A percentile compares a stretch with the other conserved stretches of the same genome.
These are phyloP conservation scores for Aspergillus sp. DNA, from an alignment of 2,329 filamentous ascomycete genomes.

Conservation along the genomic window DNA sequence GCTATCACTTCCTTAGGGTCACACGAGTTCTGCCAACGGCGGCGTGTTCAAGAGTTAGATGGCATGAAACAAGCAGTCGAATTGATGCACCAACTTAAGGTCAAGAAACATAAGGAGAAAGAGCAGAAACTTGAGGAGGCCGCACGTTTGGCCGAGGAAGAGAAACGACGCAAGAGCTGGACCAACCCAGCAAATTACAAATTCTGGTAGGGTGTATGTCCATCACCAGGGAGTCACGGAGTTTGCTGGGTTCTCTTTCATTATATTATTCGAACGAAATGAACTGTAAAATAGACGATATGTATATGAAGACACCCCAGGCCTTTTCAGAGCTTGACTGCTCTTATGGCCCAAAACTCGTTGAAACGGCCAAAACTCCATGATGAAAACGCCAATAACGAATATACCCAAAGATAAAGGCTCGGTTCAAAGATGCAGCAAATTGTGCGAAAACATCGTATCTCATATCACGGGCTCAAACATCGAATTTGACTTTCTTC, in stretches of 20 bases:
- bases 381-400: background rate
- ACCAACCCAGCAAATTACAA: conserved; percentile 40
- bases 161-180: conserved; percentile 38
- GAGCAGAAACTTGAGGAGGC: conserved; percentile 35
- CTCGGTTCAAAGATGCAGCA: background rate
- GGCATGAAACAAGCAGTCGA: conserved; percentile 83
- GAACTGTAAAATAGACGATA: conserved; percentile 15
- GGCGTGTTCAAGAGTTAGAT: conserved; percentile 65
- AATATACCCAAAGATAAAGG: background rate
- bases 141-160: conserved; percentile 31
- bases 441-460: conserved; percentile 1
- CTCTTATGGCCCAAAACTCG: conserved; percentile 7
- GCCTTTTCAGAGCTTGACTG: conserved; percentile 4
- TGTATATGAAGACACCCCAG: conserved; percentile 4
- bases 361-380: background rate
- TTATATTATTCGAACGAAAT: conserved; percentile 14
- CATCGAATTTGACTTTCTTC: conserved; percentile 38
- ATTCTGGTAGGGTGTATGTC: conserved; percentile 35
- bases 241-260: conserved; percentile 20
- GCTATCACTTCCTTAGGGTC: conserved; percentile 61
- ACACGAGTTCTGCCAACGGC: conserved; percentile 79
- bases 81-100: conserved; percentile 67
- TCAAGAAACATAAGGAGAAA: conserved; percentile 53
- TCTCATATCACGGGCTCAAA: conserved; percentile 12
- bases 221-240: conserved; percentile 24